Evolutionary conservation across 768 basidiomycete species (phyloP).

Genomic region (Russula vinacea): DNA sequence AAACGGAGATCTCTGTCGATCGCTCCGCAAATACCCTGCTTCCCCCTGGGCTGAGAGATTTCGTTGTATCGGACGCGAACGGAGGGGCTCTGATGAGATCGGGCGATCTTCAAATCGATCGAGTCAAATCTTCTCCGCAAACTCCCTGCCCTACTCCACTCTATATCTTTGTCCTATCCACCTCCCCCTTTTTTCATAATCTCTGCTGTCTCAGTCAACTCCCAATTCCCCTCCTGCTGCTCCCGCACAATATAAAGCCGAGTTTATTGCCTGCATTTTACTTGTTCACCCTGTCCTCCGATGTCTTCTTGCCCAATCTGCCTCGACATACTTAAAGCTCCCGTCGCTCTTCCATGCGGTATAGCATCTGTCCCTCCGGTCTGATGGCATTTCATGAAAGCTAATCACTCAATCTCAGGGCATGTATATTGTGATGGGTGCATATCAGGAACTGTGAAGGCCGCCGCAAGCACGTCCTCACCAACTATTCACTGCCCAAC

Average conservation of each 20-base stretch:
- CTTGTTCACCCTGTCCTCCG: background rate
- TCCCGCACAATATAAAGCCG: background rate
- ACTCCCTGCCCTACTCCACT: background rate
- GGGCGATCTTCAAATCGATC: background rate
- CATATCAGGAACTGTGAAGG: slow-evolving; percentile 10
- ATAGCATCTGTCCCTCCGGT: background rate
- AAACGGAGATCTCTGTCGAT: no score
- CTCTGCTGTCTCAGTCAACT: background rate
- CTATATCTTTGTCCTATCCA: background rate
- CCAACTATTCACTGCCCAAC: slow-evolving; percentile 18
- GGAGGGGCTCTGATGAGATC: background rate
- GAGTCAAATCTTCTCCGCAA: background rate
- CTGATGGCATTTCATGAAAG: background rate
- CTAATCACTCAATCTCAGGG: background rate
- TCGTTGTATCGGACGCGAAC: background rate
- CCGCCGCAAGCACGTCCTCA: slow-evolving; percentile 1
- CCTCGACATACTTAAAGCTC: slow-evolving; percentile 21
- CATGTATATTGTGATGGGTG: slow-evolving; percentile 27
- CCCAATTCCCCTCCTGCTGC: background rate
- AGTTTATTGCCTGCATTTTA: background rate
- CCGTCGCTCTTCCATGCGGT: slow-evolving; percentile 30
- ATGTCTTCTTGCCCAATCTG: slow-evolving; percentile 30
- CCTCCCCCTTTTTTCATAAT: background rate
- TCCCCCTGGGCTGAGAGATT: no score
- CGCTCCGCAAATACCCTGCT: no score